phyloP scores from a whole-genome alignment of 495 filamentous ascomycete species.

The Trichoderma virens region DNA sequence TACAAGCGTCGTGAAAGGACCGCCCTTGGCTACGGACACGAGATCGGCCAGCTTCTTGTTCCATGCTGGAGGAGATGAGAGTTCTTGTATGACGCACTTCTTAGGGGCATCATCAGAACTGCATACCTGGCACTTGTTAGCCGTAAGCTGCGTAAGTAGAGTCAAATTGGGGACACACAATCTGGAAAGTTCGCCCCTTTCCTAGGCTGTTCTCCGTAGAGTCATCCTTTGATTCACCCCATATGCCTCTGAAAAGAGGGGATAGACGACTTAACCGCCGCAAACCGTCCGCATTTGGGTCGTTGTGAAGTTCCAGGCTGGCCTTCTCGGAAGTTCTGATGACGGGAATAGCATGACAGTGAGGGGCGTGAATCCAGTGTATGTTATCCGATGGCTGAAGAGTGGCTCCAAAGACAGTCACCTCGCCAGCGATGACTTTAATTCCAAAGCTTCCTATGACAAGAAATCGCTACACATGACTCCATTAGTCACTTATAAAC shows the following conservation, averaged over 20 bases:
- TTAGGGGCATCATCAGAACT: slow-evolving; percentile 38
- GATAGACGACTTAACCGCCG: slow-evolving; percentile 53
- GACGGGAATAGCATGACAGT: slow-evolving; percentile 68
- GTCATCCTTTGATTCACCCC: slow-evolving; percentile 43
- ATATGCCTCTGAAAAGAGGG: slow-evolving; percentile 65
- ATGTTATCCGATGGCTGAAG: slow-evolving; percentile 43
- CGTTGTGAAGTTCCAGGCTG: slow-evolving; percentile 41
- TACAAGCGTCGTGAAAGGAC: slow-evolving; percentile 45
- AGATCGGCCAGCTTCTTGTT: slow-evolving; percentile 36
- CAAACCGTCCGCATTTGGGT: slow-evolving; percentile 48
- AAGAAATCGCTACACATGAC: slow-evolving; percentile 48
- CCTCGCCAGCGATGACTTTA: slow-evolving; percentile 49
- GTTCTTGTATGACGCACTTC: slow-evolving; percentile 43
- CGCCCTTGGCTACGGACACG: slow-evolving; percentile 33
- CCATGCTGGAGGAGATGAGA: slow-evolving; percentile 62
- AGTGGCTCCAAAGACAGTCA: slow-evolving; percentile 60
- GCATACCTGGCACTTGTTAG: slow-evolving; percentile 33
- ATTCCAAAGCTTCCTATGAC: slow-evolving; percentile 70
- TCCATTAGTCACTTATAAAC: not conserved
- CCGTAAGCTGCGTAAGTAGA: not conserved
- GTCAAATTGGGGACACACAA: slow-evolving; percentile 23
- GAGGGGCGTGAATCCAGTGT: slow-evolving; percentile 63
- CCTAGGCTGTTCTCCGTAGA: slow-evolving; percentile 7
- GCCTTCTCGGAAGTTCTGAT: slow-evolving; percentile 49
- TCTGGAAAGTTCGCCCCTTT: slow-evolving; percentile 28